Percentiles rank a stretch among this genome's conserved stretches.
phyloP scores from a whole-genome alignment of 1,284 basidiomycete genomes.

The Rhodotorula sp. region DNA sequence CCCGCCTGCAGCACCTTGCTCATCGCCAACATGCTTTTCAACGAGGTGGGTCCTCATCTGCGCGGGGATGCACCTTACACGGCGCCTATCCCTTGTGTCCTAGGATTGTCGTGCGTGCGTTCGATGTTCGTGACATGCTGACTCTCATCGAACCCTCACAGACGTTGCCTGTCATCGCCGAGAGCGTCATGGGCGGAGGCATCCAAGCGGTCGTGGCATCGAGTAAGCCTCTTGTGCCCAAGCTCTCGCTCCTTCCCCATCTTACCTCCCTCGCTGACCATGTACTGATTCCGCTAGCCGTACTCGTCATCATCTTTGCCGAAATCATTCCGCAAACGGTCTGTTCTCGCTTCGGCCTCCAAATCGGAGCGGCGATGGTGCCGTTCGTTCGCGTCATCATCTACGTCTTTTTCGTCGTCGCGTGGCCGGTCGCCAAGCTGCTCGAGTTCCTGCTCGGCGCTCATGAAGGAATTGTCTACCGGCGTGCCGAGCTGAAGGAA shows the following conservation, averaged over 20 bases:
- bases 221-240: slow-evolving; percentile 46
- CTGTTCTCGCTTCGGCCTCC: slow-evolving; percentile 49
- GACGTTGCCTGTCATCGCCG: slow-evolving; percentile 83
- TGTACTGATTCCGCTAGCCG: too few species aligned
- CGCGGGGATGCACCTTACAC: too few species aligned
- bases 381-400: slow-evolving; percentile 47
- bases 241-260: too few species aligned
- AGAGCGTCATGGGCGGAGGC: slow-evolving; percentile 80
- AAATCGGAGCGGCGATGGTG: slow-evolving; percentile 47
- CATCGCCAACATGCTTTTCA: slow-evolving; percentile 3
- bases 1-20: background rate
- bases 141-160: slow-evolving; percentile 49
- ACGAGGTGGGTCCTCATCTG: background rate
- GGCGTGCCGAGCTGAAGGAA: slow-evolving; percentile 65
- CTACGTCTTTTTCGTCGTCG: slow-evolving; percentile 47
- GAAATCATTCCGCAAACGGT: slow-evolving; percentile 79
- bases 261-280: too few species aligned
- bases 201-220: slow-evolving; percentile 75
- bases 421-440: slow-evolving; percentile 49
- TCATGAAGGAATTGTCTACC: slow-evolving; percentile 56
- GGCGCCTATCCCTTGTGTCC: too few species aligned
- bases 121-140: too few species aligned
- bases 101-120: too few species aligned
- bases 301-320: slow-evolving; percentile 59
- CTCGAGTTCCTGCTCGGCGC: slow-evolving; percentile 48